Conservation (phyloP, 345 rosid species). For the Cardiospermum halicacabum region DNA sequence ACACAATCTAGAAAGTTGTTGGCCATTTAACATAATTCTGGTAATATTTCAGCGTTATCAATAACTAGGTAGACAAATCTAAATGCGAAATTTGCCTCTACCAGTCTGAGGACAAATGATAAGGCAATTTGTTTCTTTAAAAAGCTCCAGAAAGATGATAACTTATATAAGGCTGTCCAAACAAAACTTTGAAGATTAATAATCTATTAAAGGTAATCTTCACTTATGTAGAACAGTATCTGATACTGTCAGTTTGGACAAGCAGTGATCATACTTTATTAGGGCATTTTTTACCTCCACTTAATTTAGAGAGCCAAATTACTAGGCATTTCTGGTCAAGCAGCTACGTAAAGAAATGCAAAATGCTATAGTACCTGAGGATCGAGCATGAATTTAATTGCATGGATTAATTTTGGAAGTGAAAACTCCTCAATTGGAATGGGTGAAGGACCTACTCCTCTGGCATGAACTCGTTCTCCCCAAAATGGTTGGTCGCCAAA, state of each 20-base stretch:
- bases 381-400: slow-evolving; percentile 64
- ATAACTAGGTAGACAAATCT: neutral
- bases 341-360: slow-evolving; percentile 1
- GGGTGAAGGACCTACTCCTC: slow-evolving; percentile 91
- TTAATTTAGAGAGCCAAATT: neutral
- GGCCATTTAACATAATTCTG: neutral
- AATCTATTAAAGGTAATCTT: neutral
- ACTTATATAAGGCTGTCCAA: neutral
- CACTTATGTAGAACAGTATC: neutral
- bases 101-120: neutral
- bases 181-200: neutral
- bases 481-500: slow-evolving; percentile 99
- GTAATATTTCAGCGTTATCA: neutral
- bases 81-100: neutral
- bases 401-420: slow-evolving; percentile 65
- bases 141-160: neutral
- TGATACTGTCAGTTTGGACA: neutral
- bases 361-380: slow-evolving; percentile 42
- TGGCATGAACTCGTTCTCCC: slow-evolving; percentile 89
- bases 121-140: neutral
- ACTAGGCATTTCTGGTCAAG: too few relatives aligned
- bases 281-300: neutral
- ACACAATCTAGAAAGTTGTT: neutral
- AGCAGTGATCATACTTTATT: neutral
- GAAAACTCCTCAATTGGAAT: slow-evolving; percentile 91